Base-by-base conservation (phyloP, 148 eudicot species). In the Dysphania ambrosioides region DNA sequence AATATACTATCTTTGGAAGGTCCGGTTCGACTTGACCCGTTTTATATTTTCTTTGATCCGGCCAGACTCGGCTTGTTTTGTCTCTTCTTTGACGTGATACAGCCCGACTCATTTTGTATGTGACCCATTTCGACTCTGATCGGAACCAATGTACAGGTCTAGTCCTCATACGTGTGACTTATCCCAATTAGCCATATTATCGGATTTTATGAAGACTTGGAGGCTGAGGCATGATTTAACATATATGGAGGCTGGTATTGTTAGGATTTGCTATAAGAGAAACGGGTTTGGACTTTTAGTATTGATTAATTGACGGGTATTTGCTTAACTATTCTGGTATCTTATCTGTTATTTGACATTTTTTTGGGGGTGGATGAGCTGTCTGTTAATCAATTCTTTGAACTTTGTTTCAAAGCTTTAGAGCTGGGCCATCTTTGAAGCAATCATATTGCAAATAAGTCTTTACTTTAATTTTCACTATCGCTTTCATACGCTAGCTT, bases 341-440 rank as follows among this genome's bases (percentile, higher is more conserved):
- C 68, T 78, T 57, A 47, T 73, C 77, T 72, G 76, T 72, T 68
- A 47, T 58, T 79, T 66, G 68, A 64, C 36, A 57, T 67, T 64
- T 64, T 64, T 68, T 72, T n/a, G n/a, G n/a, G n/a, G n/a, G 56
- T 30, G 41, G 32, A 35, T 74, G 78, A 58, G 74, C n/a, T n/a
- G n/a, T 78, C 40, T 57, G 64, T 35, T 9, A 27, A 61, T 67
- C 74, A 68, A 32, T 47, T 34, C 73, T 79, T 68, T 73, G 74
- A 61, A 79, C n/a, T n/a, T n/a, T n/a, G n/a, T n/a, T n/a, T n/a
- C n/a, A n/a, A n/a, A n/a, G n/a, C n/a, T n/a, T n/a, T n/a, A n/a
- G n/a, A n/a, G 29, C 9, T 66, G 55, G 76, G 81, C 70, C 34
- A 21, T 63, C 34, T 60, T 34, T 51, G 2, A 60, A 60, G 62